Base-by-base conservation (phyloP, 768 basidiomycete species). In the Tulasnella sp. region DNA sequence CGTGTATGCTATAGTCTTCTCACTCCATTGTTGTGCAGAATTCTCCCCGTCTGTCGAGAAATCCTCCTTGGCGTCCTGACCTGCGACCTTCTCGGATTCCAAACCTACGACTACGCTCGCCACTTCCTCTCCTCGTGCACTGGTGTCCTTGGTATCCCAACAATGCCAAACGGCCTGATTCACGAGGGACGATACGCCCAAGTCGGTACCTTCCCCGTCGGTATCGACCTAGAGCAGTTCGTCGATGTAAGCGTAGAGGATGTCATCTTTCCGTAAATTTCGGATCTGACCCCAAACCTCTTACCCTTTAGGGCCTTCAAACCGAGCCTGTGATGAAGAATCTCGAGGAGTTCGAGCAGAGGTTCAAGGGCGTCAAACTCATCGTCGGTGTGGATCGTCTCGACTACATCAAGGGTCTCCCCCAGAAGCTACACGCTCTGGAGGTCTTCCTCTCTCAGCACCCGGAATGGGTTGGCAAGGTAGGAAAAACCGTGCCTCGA, bases 341-440 rank as follows among this genome's bases (percentile, higher is more conserved):
- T 42, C 87, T 98, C 74, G 78, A 85, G 62, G 86, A 89, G 73
- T 86, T 99, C 34, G 90, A 95, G 80, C 89, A 91, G 74, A 89
- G 95, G 64, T 99, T 98, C 81, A 86, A 89, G 62, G 96, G 92
- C 63, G 91, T 94, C 78, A 98, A 98, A 81, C 90, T 99, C 77
- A 97, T 99, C 79, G 94, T 98, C 75, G 97, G 97, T 67, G 97
- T 99, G 34, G 97, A 99, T 80, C 90, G 97, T 62, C 85, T 99
- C 69, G 97, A 99, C 79, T 99, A 99, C 82, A 98, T 99, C 89
- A 99, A 99, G 85, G 97, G 97, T 77, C 94, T 99, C 39, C 97
- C 97, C 1, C 97, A 99, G 80, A 99, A 99, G 81, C 81, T 99
- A 64, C 94, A 98, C 78, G 95, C 93, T 0, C 86, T 99, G 72